phyloP scores from a whole-genome alignment of 768 basidiomycete species.

The Gloeostereum incarnatum region DNA sequence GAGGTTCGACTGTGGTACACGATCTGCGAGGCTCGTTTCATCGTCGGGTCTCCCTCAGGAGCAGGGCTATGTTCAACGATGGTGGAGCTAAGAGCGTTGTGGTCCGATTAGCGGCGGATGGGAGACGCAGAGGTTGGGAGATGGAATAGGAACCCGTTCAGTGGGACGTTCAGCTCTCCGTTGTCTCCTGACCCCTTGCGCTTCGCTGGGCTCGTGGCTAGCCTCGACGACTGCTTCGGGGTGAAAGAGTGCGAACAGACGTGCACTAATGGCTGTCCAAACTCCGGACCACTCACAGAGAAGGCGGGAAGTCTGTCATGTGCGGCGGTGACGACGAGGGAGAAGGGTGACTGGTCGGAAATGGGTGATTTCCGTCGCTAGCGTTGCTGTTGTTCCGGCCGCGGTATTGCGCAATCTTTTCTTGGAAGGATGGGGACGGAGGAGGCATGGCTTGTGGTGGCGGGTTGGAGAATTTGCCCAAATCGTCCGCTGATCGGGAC shows the following conservation, averaged over 20 bases:
- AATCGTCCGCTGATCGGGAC: slow-evolving; percentile 77
- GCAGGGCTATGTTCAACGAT: slow-evolving; percentile 28
- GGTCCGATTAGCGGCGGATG: too few species aligned
- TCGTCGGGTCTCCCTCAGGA: slow-evolving; percentile 16
- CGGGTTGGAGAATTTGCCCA: slow-evolving; percentile 46
- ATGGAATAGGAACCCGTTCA: slow-evolving; percentile 4
- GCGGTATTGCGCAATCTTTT: slow-evolving; percentile 59
- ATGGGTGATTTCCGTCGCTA: slow-evolving; percentile 32
- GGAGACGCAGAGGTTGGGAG: slow-evolving; percentile 1
- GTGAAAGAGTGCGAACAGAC: slow-evolving; percentile 63
- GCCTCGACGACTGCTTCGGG: slow-evolving; percentile 61
- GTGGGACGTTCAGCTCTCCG: slow-evolving; percentile 20
- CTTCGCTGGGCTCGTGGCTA: slow-evolving; percentile 45
- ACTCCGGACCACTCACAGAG: slow-evolving; percentile 21
- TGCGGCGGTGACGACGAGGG: slow-evolving; percentile 1
- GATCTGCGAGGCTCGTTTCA: slow-evolving; percentile 69
- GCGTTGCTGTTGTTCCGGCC: slow-evolving; percentile 48
- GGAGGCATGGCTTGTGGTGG: slow-evolving; percentile 22
- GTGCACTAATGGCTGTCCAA: slow-evolving; percentile 36
- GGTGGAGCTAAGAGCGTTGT: slow-evolving; percentile 54
- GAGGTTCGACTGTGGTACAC: slow-evolving; percentile 67
- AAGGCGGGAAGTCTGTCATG: slow-evolving; percentile 21
- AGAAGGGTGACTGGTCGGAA: slow-evolving; percentile 25
- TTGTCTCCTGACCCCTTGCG: slow-evolving; percentile 41
- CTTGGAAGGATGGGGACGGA: slow-evolving; percentile 46